These are phyloP conservation scores for Achaetomiella virescens DNA, from an alignment of 495 filamentous ascomycete species.

Conservation along the genomic window DNA sequence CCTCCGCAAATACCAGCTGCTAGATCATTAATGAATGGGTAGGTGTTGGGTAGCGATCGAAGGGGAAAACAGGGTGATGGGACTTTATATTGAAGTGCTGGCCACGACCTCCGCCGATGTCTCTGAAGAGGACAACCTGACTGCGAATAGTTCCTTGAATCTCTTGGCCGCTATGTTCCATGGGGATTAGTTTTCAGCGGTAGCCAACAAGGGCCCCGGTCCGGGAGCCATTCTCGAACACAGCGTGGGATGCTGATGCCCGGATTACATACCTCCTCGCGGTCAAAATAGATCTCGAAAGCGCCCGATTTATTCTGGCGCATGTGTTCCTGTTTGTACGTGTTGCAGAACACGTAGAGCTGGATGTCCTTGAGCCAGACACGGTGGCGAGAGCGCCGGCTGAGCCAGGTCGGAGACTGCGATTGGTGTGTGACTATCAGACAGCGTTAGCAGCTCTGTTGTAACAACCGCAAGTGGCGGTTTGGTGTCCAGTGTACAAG, in stretches of 20 bases:
- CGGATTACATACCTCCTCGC: slow-evolving; percentile 27
- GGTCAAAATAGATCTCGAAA: slow-evolving; percentile 42
- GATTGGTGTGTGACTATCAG: slow-evolving; percentile 53
- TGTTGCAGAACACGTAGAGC: slow-evolving; percentile 55
- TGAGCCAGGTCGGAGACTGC: slow-evolving; percentile 52
- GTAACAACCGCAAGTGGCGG: not conserved
- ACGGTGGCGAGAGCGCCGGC: slow-evolving; percentile 41
- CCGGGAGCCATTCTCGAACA: not conserved
- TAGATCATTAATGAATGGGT: too few relatives aligned
- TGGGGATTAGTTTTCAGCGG: not conserved
- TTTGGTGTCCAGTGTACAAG: not conserved
- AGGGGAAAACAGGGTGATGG: too few relatives aligned
- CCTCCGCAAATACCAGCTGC: too few relatives aligned
- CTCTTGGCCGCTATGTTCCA: slow-evolving; percentile 27
- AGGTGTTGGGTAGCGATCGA: too few relatives aligned
- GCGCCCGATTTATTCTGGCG: slow-evolving; percentile 37
- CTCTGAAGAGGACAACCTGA: slow-evolving; percentile 19
- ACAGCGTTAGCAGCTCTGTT: not conserved
- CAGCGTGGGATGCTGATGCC: not conserved
- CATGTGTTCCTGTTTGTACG: slow-evolving; percentile 49
- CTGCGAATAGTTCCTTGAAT: slow-evolving; percentile 37
- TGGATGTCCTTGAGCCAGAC: slow-evolving; percentile 57
- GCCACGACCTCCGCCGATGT: slow-evolving; percentile 22
- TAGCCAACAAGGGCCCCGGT: not conserved
- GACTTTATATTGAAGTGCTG: slow-evolving; percentile 6